phyloP scores from a whole-genome alignment of 75 land plant species.

The Selaginella moellendorffii region DNA sequence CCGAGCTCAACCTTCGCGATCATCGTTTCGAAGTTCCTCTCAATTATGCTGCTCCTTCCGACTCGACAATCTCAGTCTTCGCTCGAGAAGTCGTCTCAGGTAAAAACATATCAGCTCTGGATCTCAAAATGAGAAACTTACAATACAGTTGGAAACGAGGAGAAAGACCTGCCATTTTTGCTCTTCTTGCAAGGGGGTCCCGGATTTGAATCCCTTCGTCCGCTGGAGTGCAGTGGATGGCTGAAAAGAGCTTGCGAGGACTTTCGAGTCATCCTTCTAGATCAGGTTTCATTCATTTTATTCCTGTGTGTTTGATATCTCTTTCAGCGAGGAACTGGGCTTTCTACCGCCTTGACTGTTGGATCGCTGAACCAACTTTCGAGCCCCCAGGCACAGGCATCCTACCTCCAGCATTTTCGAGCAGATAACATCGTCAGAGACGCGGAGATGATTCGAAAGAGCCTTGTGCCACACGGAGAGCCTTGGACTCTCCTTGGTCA shows the following conservation, averaged over 20 bases:
- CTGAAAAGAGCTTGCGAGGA: constrained; percentile 79
- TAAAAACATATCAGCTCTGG: constrained; percentile 7
- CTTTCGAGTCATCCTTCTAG: constrained; percentile 60
- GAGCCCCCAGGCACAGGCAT: constrained; percentile 40
- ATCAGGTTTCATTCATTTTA: constrained; percentile 40
- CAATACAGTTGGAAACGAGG: constrained; percentile 25
- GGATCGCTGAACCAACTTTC: constrained; percentile 60
- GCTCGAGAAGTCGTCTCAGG: constrained; percentile 71
- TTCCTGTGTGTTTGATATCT: constrained; percentile 6
- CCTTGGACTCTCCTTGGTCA: constrained; percentile 92
- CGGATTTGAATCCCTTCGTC: constrained; percentile 75
- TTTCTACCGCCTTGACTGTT: constrained; percentile 80
- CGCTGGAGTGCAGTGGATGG: constrained; percentile 77
- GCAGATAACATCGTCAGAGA: constrained; percentile 91
- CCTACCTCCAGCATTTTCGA: constrained; percentile 74
- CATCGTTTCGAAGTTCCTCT: constrained; percentile 60
- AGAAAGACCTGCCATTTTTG: constrained; percentile 44
- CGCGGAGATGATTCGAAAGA: constrained; percentile 66
- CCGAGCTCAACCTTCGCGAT: constrained; percentile 59
- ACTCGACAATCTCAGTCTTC: constrained; percentile 35
- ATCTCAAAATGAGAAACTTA: background rate
- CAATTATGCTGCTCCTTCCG: constrained; percentile 24
- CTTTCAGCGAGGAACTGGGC: constrained; percentile 84
- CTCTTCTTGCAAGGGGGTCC: constrained; percentile 90
- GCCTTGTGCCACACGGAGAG: constrained; percentile 50